phyloP scores from a whole-genome alignment of 139 green algal species.

The Mychonastes homosphaera region DNA sequence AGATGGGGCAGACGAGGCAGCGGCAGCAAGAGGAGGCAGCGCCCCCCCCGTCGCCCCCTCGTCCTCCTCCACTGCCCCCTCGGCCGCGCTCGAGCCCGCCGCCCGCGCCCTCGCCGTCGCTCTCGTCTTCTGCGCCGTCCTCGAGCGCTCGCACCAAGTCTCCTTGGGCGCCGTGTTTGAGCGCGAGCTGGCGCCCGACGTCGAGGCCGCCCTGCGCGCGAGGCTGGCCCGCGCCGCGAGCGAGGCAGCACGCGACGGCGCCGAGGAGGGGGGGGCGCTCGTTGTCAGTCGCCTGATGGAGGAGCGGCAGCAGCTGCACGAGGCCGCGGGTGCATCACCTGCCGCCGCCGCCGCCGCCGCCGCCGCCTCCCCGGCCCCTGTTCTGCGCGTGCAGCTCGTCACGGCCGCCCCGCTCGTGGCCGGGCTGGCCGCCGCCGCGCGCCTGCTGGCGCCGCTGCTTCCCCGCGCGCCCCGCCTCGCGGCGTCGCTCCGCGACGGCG shows the following conservation, averaged over 20 bases:
- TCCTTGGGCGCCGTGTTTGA: slow-evolving; percentile 9
- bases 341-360: not conserved
- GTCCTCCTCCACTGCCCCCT: not conserved
- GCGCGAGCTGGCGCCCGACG: slow-evolving; percentile 15
- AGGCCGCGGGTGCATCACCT: not conserved
- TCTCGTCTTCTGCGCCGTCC: slow-evolving; percentile 17
- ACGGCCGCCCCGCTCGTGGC: not conserved
- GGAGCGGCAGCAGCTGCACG: not conserved
- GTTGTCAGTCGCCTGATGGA: not conserved
- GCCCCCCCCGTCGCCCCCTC: not conserved
- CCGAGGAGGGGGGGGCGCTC: not conserved
- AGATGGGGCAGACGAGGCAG: not conserved
- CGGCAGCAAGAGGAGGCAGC: not conserved
- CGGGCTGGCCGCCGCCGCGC: not conserved
- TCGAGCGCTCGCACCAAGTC: slow-evolving; percentile 24
- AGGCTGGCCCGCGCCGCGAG: not conserved
- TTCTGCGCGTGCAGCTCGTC: not conserved
- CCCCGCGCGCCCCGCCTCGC: not conserved
- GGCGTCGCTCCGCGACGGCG: not conserved
- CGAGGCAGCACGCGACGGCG: not conserved
- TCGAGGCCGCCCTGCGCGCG: slow-evolving; percentile 15
- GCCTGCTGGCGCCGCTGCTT: not conserved
- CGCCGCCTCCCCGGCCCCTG: not conserved
- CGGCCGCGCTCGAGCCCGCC: not conserved
- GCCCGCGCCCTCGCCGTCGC: slow-evolving; percentile 9